phyloP scores from a whole-genome alignment of 352 stramenopile species.

The Albugo candida region DNA sequence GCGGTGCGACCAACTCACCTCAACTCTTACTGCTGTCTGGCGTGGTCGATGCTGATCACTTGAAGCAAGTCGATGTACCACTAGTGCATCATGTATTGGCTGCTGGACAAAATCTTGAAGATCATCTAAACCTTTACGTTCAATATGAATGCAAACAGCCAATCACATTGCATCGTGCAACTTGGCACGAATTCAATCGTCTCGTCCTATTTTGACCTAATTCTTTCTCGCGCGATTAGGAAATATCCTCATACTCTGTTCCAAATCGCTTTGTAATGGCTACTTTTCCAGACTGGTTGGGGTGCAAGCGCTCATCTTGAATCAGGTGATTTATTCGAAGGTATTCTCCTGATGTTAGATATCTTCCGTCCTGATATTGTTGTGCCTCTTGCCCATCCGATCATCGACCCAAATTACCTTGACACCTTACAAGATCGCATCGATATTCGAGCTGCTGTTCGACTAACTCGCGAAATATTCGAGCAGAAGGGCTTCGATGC shows the following conservation, averaged over 20 bases:
- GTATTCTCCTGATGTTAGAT: slow-evolving; percentile 6
- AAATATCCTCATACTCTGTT: slow-evolving; percentile 79
- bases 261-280: slow-evolving; percentile 69
- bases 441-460: too few species aligned
- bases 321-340: slow-evolving; percentile 72
- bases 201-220: too few species aligned
- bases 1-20: slow-evolving; percentile 76
- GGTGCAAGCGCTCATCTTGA: slow-evolving; percentile 67
- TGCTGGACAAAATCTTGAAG: slow-evolving; percentile 77
- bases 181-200: slow-evolving; percentile 18
- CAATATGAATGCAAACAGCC: slow-evolving; percentile 79
- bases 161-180: slow-evolving; percentile 78
- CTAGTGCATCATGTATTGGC: slow-evolving; percentile 60
- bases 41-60: slow-evolving; percentile 47
- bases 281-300: slow-evolving; percentile 43
- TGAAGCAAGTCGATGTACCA: slow-evolving; percentile 54
- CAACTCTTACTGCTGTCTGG: slow-evolving; percentile 79
- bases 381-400: too few species aligned
- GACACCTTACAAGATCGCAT: too few species aligned
- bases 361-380: too few species aligned
- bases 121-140: slow-evolving; percentile 78
- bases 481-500: too few species aligned
- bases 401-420: too few species aligned
- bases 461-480: too few species aligned
- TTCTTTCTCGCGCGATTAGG: slow-evolving; percentile 5